Conservation (phyloP, 257 asterid species). For the Sherardia arvensis region DNA sequence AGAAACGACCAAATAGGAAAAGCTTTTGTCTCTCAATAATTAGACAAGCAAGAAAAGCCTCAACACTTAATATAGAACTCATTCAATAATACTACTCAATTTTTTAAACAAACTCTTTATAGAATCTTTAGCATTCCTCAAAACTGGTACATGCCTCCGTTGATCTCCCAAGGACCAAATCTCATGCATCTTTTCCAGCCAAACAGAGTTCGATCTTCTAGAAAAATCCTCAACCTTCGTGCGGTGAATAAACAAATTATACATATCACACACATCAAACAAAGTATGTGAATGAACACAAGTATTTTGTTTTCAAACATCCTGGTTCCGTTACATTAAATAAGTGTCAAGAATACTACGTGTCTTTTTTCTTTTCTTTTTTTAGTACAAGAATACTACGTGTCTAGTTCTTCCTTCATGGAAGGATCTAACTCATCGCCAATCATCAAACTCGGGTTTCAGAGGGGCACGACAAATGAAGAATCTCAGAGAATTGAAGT, state of each 20-base stretch:
- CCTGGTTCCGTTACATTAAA: background rate
- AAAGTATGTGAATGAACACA: background rate
- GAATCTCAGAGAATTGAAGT: constrained; percentile 14
- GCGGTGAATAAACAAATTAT: background rate
- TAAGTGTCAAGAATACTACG: background rate
- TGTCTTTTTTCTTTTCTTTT: no score
- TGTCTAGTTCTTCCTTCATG: constrained; percentile 38
- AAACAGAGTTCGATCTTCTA: no score
- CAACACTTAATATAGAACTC: background rate
- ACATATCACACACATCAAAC: no score
- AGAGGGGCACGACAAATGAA: constrained; percentile 21
- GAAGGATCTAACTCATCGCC: constrained; percentile 39
- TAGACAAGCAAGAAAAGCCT: background rate
- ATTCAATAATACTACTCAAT: no score
- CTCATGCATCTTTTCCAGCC: constrained; percentile 36
- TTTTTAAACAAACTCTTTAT: constrained; percentile 4
- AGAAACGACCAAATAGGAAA: background rate
- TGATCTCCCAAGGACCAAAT: constrained; percentile 26
- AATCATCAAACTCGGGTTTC: constrained; percentile 32
- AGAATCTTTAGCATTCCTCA: constrained; percentile 24
- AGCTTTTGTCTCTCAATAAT: background rate
- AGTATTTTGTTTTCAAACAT: background rate
- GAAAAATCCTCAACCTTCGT: constrained; percentile 49
- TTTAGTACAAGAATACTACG: no score
- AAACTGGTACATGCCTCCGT: no score